Base-by-base conservation (phyloP, 345 rosid species). In the Acer yangbiense region DNA sequence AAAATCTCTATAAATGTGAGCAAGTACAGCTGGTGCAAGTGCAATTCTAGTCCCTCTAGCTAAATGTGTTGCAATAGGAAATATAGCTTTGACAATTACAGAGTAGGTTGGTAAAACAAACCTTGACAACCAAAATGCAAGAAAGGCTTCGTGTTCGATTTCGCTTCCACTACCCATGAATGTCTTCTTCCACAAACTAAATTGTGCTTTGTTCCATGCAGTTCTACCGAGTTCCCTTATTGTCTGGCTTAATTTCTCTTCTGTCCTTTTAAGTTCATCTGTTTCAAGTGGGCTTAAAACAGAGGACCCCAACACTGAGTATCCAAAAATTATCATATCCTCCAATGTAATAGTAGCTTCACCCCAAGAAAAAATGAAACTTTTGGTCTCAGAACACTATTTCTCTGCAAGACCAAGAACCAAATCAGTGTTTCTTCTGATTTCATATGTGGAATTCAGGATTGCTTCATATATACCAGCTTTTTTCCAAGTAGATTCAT, bases 291-390 rank as follows among this genome's bases (percentile, higher is more conserved):
- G 80, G 68, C 57, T 73, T 71, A 83, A 78, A 50, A 82, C 85
- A 68, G 88, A 82, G 74, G 72, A 80, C 10, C 92, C 93, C n/a
- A 83, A 58, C 16, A 81, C 87, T 20, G 92, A 84, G 78, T 78
- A 84, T 1, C 87, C 86, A 3, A 76, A 77, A 54, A 86, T 70
- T 74, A 83, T 48, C 83, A 85, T 50, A 79, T 90, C 92, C 76
- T 88, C 89, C 0, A 88, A 65, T 0, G 91, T 85, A 27, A 90
- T 2, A 3, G 89, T 88, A 4, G 90, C 88, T 83, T 88, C 91
- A 0, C 92, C 94, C 94, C 94, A 90, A 16, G 82, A 27, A 17
- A 87, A 88, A 17, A 87, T 76, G 69, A 90, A 90, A 0, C 87
- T 71, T n/a, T 90, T 87, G 18, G 91, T 88, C 48, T 85, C 82